phyloP scores from a whole-genome alignment of 1,284 basidiomycete genomes.

The Coniferiporia sulphurascens region DNA sequence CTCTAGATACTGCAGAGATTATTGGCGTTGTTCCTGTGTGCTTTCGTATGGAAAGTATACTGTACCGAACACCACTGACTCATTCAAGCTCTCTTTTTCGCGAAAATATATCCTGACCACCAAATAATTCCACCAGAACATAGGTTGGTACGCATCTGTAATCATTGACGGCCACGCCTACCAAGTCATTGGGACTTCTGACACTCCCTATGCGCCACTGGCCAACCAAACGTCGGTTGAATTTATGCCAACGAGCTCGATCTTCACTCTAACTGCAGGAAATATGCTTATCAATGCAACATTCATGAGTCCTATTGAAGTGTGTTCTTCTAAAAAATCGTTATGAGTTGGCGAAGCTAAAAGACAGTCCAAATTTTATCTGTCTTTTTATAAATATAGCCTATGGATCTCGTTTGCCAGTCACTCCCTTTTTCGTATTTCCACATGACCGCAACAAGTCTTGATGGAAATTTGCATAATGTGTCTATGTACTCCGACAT shows the following conservation, averaged over 20 bases:
- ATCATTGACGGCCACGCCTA: conserved; percentile 33
- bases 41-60: no score
- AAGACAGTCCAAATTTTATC: not conserved
- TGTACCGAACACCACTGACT: no score
- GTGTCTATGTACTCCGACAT: conserved; percentile 27
- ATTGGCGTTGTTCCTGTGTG: no score
- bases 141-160: conserved; percentile 38
- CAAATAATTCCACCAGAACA: conserved; percentile 7
- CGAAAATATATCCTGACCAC: not conserved
- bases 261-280: conserved; percentile 33
- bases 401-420: conserved; percentile 23
- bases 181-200: conserved; percentile 8
- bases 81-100: no score
- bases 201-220: not conserved
- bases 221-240: conserved; percentile 12
- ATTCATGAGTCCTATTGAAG: conserved; percentile 39
- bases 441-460: conserved; percentile 21
- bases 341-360: not conserved
- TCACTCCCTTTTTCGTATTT: conserved; percentile 26
- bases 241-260: conserved; percentile 35
- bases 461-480: conserved; percentile 24
- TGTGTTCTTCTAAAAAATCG: conserved; percentile 21
- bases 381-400: conserved; percentile 1
- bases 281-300: conserved; percentile 35
- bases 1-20: no score